Conservation (phyloP, 306 rosid species). For the Quercus suber region DNA sequence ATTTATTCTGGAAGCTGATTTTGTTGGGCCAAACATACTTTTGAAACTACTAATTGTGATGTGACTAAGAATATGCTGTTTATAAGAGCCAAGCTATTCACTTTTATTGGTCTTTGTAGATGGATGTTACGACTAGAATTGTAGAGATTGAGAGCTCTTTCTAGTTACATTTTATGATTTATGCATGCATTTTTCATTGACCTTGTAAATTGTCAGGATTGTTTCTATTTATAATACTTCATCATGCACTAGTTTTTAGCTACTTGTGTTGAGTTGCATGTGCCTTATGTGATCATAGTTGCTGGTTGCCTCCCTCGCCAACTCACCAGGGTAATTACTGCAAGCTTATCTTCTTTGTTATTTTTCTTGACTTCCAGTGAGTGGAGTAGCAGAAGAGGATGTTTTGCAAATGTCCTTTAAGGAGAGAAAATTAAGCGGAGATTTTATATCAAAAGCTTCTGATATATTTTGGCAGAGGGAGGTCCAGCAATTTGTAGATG, state of each 20-base stretch:
- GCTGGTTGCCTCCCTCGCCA: background rate
- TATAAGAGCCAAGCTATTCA: background rate
- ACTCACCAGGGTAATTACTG: background rate
- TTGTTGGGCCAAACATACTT: background rate
- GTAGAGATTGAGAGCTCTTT: background rate
- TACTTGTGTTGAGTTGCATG: background rate
- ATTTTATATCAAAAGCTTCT: conserved; percentile 69
- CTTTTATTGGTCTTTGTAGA: background rate
- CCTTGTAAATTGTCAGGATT: background rate
- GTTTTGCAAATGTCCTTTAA: conserved; percentile 63
- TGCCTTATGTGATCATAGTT: background rate
- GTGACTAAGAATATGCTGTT: background rate
- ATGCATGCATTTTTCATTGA: background rate
- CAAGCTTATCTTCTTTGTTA: conserved; percentile 25
- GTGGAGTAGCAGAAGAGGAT: conserved; percentile 57
- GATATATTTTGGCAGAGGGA: conserved; percentile 78
- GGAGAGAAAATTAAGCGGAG: conserved; percentile 73
- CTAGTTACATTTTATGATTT: conserved; percentile 11
- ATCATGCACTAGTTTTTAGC: background rate
- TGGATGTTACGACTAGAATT: background rate
- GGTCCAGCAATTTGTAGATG: conserved; percentile 29
- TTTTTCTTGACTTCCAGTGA: conserved; percentile 30
- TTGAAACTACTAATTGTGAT: background rate
- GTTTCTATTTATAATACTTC: background rate
- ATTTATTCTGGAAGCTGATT: background rate